Evolutionary conservation across 495 filamentous ascomycete genomes (phyloP), one percentile per base, ranked within the genome.

Genomic region (Hypomontagnella submonticulosa): DNA sequence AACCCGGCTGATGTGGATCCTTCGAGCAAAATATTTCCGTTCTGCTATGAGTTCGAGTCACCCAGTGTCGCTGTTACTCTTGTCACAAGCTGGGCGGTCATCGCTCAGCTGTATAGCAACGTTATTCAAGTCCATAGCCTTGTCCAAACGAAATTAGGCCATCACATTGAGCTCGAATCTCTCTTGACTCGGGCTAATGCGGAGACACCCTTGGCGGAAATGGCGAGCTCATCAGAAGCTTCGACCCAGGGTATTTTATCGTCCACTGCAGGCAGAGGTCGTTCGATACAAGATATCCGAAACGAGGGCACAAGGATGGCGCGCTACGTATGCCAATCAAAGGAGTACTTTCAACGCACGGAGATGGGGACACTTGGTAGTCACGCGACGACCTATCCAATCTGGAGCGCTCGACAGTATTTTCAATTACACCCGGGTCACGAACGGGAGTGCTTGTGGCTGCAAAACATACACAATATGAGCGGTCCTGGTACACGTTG

Each of bases 31-130:
- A 32, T 51, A 13, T 63, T 57, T 30, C 52, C 61, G 12, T 40
- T 57, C 37, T 63, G 61, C 18, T 63, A 57, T n/a, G 61, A 63
- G 46, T 63, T 63, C 12, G 61, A 63, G 36, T 63, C 61, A 0
- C 43, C 57, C 44, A n/a, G 23, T 30, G 53, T 63, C 20, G 61
- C 52, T 18, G 46, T 63, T 8, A 15, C 61, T 51, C 30, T 52
- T 44, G 37, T 63, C 4, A 42, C 57, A 43, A 57, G 61, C 52
- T 63, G 61, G 61, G 40, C 52, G 3, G 44, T 57, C 37, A 18
- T 16, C 37, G 11, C 61, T 37, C 61, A 63, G 18, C 27, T 63
- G 13, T 57, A 57, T 46, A 63, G 61, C 47, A 34, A 56, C 37
- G 52, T 63, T 19, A 63, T 63, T 8, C 61, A 63, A n/a, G 57